phyloP scores from a whole-genome alignment of 495 filamentous ascomycete species.

The Penicillium chermesinum region DNA sequence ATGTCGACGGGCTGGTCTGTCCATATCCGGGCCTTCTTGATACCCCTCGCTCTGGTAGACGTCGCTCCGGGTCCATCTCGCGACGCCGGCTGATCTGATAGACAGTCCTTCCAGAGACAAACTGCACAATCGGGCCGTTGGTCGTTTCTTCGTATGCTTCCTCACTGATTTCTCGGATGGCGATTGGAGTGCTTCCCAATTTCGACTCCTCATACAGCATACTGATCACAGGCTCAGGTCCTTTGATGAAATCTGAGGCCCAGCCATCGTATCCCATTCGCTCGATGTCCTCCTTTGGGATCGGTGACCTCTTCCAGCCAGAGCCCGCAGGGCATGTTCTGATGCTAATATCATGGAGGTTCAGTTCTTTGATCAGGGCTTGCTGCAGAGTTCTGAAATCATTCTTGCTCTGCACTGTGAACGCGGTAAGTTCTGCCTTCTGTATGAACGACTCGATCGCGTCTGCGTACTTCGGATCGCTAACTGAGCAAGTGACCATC shows the following conservation, averaged over 20 bases:
- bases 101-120: conserved; percentile 54
- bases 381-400: conserved; percentile 67
- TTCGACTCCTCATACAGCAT: conserved; percentile 71
- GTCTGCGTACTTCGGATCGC: conserved; percentile 66
- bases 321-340: conserved; percentile 49
- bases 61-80: conserved; percentile 65
- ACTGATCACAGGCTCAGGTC: conserved; percentile 77
- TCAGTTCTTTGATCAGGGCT: conserved; percentile 40
- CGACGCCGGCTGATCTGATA: conserved; percentile 58
- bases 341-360: conserved; percentile 61
- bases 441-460: conserved; percentile 67
- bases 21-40: conserved; percentile 60
- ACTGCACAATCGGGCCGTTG: conserved; percentile 44
- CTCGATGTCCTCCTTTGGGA: conserved; percentile 51
- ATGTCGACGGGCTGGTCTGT: conserved; percentile 70
- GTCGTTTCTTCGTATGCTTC: conserved; percentile 54
- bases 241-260: conserved; percentile 68
- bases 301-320: conserved; percentile 45
- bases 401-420: conserved; percentile 66
- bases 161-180: conserved; percentile 55
- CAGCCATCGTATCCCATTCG: conserved; percentile 71
- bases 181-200: conserved; percentile 63
- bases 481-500: conserved; percentile 74
- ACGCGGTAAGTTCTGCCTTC: conserved; percentile 58
- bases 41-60: conserved; percentile 54